phyloP scores from a whole-genome alignment of 2,329 filamentous ascomycete genomes.

The Microcera coccophila region DNA sequence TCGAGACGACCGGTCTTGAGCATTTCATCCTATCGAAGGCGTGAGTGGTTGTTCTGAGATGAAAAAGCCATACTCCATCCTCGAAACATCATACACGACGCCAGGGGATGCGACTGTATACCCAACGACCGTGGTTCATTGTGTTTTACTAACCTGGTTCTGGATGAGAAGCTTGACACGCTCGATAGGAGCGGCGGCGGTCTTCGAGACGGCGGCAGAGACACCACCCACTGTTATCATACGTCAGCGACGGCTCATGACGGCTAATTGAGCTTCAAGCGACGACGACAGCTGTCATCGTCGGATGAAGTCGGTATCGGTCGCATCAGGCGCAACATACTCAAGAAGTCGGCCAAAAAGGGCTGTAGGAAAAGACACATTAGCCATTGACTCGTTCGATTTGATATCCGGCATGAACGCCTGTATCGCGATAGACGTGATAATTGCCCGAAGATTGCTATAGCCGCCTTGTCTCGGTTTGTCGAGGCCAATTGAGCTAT shows the following conservation, averaged over 20 bases:
- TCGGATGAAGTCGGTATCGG: conserved; percentile 1
- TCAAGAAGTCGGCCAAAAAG: conserved; percentile 98
- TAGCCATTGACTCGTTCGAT: conserved; percentile 14
- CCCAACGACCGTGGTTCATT: neutral
- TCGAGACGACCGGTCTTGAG: conserved; percentile 97
- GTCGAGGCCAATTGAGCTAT: conserved; percentile 15
- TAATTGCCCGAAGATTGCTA: neutral
- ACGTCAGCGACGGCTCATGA: conserved; percentile 13
- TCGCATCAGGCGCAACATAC: conserved; percentile 59
- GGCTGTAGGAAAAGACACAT: conserved; percentile 51
- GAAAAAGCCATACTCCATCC: too few relatives aligned
- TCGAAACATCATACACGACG: too few relatives aligned
- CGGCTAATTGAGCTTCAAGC: conserved; percentile 13
- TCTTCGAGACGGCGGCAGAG: conserved; percentile 99
- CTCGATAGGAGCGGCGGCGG: conserved; percentile 98
- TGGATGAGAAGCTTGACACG: conserved; percentile 99
- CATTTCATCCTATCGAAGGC: conserved; percentile 86
- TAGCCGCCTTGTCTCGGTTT: neutral
- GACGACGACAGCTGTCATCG: neutral
- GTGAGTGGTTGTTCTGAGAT: neutral
- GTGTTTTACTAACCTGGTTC: conserved; percentile 79
- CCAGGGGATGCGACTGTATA: too few relatives aligned
- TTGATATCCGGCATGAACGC: neutral
- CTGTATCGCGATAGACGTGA: conserved; percentile 5
- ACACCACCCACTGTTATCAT: conserved; percentile 90